These are phyloP conservation scores for Paramecium primaurelia DNA, from an alignment of 73 alveolate species.

Conservation along the genomic window DNA sequence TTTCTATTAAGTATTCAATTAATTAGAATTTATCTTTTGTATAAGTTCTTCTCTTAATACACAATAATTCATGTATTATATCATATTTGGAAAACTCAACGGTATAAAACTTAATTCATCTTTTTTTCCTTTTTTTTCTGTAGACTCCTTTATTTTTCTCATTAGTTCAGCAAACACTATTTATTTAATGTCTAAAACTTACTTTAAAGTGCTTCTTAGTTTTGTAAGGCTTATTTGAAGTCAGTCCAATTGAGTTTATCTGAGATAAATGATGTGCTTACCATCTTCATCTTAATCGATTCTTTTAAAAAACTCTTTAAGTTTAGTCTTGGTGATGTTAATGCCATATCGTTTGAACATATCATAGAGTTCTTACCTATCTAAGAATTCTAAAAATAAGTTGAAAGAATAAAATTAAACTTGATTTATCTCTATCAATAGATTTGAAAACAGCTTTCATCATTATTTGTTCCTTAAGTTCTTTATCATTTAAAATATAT, in stretches of 20 bases:
- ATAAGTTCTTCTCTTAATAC: constrained; percentile 28
- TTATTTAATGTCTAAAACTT: not conserved
- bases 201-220: constrained; percentile 30
- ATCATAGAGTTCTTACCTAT: constrained; percentile 31
- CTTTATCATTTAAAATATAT: constrained; percentile 15
- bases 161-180: constrained; percentile 30
- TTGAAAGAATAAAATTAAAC: not conserved
- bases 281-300: constrained; percentile 49
- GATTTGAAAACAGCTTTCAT: constrained; percentile 42
- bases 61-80: constrained; percentile 1
- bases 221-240: constrained; percentile 21
- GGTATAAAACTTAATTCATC: not conserved
- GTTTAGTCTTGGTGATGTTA: not conserved
- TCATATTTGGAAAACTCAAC: not conserved
- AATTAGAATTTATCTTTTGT: not conserved
- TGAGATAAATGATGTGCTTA: not conserved
- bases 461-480: constrained; percentile 11
- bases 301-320: constrained; percentile 13
- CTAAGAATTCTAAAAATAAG: not conserved
- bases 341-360: constrained; percentile 23
- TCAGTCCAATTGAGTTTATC: constrained; percentile 35
- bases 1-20: not conserved
- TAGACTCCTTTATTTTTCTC: not conserved
- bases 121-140: not conserved
- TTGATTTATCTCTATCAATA: constrained; percentile 47